Evolutionary conservation across 441 rosid genomes (phyloP).

Genomic region (Populus hybrid): DNA sequence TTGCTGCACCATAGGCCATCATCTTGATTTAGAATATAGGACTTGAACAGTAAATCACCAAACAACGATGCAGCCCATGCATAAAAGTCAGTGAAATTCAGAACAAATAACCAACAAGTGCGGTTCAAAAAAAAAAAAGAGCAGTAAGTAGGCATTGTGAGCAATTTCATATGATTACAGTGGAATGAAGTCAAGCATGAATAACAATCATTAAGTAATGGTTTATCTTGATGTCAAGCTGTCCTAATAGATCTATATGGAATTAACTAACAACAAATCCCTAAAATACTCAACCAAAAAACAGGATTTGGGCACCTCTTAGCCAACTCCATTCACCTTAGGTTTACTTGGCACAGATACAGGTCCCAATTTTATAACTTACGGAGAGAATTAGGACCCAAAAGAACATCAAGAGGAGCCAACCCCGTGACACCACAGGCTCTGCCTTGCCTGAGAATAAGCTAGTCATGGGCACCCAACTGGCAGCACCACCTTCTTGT

Average conservation of each 20-base stretch:
- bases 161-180: constrained; percentile 10
- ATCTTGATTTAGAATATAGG: too few species aligned
- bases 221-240: not conserved
- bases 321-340: constrained; percentile 3
- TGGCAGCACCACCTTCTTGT: constrained; percentile 17
- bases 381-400: constrained; percentile 65
- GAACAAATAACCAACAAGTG: not conserved
- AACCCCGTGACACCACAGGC: constrained; percentile 41
- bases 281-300: not conserved
- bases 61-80: not conserved
- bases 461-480: constrained; percentile 23
- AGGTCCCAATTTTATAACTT: constrained; percentile 57
- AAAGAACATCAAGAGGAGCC: constrained; percentile 55
- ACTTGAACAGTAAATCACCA: too few species aligned
- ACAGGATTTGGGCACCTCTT: not conserved
- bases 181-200: not conserved
- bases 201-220: not conserved
- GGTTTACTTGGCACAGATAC: constrained; percentile 49
- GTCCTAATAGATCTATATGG: constrained; percentile 21
- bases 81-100: not conserved
- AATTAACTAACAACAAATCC: not conserved
- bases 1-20: too few species aligned
- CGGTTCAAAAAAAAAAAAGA: too few species aligned
- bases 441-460: constrained; percentile 40
- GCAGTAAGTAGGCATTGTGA: not conserved